Evolutionary conservation across 169 alveolate genomes (phyloP).

Genomic region (Plasmodium knowlesi): DNA sequence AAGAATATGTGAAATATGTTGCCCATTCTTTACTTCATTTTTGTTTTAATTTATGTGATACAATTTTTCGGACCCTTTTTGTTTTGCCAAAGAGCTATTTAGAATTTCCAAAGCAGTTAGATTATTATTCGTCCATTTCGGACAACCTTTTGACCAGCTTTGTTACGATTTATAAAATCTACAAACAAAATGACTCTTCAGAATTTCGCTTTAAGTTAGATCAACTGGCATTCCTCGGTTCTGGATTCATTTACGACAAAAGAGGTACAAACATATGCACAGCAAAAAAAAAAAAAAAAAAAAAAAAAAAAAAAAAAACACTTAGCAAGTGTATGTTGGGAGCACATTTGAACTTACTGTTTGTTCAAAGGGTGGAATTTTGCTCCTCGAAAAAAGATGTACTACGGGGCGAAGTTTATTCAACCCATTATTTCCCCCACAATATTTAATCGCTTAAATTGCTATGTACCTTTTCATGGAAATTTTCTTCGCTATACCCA

Average conservation of each 20-base stretch:
- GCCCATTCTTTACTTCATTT: conserved; percentile 6
- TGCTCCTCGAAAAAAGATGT: background rate
- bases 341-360: background rate
- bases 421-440: background rate
- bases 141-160: conserved; percentile 25
- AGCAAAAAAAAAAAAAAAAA: background rate
- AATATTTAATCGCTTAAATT: background rate
- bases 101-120: background rate
- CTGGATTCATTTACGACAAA: conserved; percentile 60
- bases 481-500: background rate
- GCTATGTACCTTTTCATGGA: background rate
- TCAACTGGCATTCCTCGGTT: conserved; percentile 43
- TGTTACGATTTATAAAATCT: conserved; percentile 52
- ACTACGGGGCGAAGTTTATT: background rate
- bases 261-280: conserved; percentile 22
- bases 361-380: background rate
- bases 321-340: background rate
- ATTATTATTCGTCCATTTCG: conserved; percentile 12
- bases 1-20: conserved; percentile 8
- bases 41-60: background rate
- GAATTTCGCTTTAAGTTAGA: conserved; percentile 23
- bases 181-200: conserved; percentile 6
- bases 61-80: background rate
- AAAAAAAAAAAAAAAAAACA: background rate
- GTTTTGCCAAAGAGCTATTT: conserved; percentile 2